Evolutionary conservation across 2,329 filamentous ascomycete species (phyloP).

Genomic region (Fusarium sp.): DNA sequence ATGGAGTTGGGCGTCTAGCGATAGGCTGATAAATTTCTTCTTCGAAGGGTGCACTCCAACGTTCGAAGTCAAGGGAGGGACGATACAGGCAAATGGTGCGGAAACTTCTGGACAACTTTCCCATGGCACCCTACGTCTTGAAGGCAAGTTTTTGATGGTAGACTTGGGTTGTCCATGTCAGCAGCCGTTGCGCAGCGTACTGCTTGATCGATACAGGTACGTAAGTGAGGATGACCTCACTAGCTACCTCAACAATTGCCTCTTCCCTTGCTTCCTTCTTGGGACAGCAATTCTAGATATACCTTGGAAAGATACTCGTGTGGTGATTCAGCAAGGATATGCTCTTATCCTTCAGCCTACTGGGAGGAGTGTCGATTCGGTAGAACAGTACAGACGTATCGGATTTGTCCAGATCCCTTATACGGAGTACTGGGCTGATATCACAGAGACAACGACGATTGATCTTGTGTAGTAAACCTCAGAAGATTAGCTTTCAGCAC

Average conservation of each 20-base stretch:
- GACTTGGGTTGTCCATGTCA: not conserved
- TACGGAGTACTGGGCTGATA: not conserved
- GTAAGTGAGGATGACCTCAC: not conserved
- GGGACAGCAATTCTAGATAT: not conserved
- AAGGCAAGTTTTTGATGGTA: not conserved
- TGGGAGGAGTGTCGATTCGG: not conserved
- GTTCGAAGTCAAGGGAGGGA: not conserved
- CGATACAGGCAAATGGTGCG: not conserved
- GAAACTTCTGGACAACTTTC: conserved; percentile 3
- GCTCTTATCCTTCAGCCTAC: conserved; percentile 3
- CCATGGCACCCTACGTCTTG: not conserved
- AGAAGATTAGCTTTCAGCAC: not conserved
- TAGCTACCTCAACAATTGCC: not conserved
- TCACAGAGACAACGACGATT: not conserved
- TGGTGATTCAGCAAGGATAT: not conserved
- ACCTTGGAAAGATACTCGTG: too few relatives aligned
- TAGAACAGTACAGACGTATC: not conserved
- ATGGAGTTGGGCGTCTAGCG: conserved; percentile 1
- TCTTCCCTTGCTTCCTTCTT: not conserved
- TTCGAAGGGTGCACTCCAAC: not conserved
- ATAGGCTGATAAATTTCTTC: not conserved
- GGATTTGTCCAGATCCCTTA: not conserved
- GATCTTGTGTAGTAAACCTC: not conserved
- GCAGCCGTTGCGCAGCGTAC: not conserved
- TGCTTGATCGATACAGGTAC: not conserved